phyloP scores from a whole-genome alignment of 2,329 filamentous ascomycete genomes.

The Acarospora socialis region DNA sequence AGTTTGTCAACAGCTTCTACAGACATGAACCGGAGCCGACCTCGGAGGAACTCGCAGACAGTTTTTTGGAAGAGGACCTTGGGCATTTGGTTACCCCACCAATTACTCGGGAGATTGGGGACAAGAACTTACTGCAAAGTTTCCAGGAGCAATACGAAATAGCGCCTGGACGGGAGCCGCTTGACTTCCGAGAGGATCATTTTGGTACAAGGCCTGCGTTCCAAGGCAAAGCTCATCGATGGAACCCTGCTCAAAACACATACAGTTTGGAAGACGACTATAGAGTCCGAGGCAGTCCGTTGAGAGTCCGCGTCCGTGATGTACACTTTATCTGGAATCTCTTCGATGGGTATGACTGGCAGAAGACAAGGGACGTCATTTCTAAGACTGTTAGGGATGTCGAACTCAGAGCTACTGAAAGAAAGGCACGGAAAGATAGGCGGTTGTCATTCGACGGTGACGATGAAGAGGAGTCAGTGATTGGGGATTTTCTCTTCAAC shows the following conservation, averaged over 20 bases:
- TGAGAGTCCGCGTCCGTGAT: constrained; percentile 67
- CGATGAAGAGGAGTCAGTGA: constrained; percentile 66
- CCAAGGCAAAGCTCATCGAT: constrained; percentile 57
- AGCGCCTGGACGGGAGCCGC: constrained; percentile 42
- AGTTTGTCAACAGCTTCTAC: constrained; percentile 44
- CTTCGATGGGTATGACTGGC: constrained; percentile 97
- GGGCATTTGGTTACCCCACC: constrained; percentile 15
- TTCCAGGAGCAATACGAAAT: constrained; percentile 41
- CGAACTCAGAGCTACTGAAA: constrained; percentile 67
- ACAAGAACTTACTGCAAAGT: constrained; percentile 30
- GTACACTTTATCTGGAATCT: constrained; percentile 95
- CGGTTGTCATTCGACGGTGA: constrained; percentile 39
- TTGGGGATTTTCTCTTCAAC: constrained; percentile 94
- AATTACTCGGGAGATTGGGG: constrained; percentile 17
- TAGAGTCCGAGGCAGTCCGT: constrained; percentile 51
- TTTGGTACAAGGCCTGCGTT: constrained; percentile 50
- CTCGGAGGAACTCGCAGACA: constrained; percentile 28
- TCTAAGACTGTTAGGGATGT: constrained; percentile 78
- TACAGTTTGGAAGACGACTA: constrained; percentile 53
- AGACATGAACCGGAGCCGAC: constrained; percentile 28
- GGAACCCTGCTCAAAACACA: constrained; percentile 63
- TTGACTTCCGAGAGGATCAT: constrained; percentile 65
- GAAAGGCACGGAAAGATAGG: constrained; percentile 44
- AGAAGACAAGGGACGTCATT: constrained; percentile 70
- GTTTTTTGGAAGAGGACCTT: constrained; percentile 24